Percentiles rank a stretch among this genome's conserved stretches.
Conservation (phyloP, 768 basidiomycete species). For the Russula earlei region DNA sequence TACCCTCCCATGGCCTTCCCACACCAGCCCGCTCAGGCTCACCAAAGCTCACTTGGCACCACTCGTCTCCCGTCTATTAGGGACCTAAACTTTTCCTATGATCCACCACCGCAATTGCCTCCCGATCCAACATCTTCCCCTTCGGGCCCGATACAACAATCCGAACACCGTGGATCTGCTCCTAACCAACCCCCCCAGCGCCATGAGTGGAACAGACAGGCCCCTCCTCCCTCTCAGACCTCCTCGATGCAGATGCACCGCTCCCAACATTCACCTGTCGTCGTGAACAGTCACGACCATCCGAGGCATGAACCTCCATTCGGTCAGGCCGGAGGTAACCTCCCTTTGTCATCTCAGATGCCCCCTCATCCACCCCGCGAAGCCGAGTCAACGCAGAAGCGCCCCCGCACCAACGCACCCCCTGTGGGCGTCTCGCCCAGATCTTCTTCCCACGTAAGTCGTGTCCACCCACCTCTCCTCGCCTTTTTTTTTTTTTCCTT, state of each 20-base stretch:
- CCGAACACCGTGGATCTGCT: constrained; percentile 23
- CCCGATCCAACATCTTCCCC: constrained; percentile 28
- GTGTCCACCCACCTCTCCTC: constrained; percentile 5
- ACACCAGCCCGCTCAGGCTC: constrained; percentile 36
- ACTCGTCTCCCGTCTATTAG: constrained; percentile 62
- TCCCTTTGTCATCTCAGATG: constrained; percentile 19
- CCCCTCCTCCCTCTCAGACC: constrained; percentile 15
- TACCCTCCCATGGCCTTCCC: constrained; percentile 41
- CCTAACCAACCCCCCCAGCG: constrained; percentile 28
- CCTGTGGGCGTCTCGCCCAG: constrained; percentile 38
- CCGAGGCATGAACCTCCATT: constrained; percentile 37
- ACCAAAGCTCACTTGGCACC: constrained; percentile 31
- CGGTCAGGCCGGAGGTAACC: constrained; percentile 25
- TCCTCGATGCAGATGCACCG: constrained; percentile 16
- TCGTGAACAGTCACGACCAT: constrained; percentile 22
- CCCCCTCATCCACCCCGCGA: constrained; percentile 22
- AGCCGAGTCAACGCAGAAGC: constrained; percentile 34
- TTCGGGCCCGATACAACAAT: constrained; percentile 25
- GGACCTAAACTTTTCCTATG: constrained; percentile 56
- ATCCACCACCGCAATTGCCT: constrained; percentile 24
- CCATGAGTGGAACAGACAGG: constrained; percentile 26
- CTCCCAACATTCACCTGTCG: constrained; percentile 20
- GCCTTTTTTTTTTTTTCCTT: not conserved
- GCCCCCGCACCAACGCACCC: constrained; percentile 32
- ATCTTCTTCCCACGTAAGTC: constrained; percentile 40